These are phyloP conservation scores for Psidium guajava DNA, from an alignment of 345 rosid species.

Conservation along the genomic window DNA sequence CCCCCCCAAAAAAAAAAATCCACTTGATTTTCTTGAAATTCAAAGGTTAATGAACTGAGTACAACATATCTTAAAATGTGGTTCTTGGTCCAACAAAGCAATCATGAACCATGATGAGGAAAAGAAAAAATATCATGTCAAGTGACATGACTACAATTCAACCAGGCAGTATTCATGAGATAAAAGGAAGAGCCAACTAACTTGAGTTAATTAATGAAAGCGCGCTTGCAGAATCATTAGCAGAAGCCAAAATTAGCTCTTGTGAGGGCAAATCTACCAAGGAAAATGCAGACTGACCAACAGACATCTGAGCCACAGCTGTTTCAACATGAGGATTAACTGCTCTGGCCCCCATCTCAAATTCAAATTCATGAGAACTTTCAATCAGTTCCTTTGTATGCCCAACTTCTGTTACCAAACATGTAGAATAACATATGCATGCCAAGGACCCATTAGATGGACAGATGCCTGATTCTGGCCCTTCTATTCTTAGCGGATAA, in stretches of 20 bases:
- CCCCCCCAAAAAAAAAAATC: too few species aligned
- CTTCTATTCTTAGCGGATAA: slow-evolving; percentile 27
- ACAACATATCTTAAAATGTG: neutral
- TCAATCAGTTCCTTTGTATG: slow-evolving; percentile 60
- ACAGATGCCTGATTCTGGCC: slow-evolving; percentile 50
- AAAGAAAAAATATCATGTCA: neutral
- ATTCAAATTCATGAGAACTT: slow-evolving; percentile 71
- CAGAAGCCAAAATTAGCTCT: slow-evolving; percentile 56
- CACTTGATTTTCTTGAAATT: neutral
- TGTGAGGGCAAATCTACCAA: slow-evolving; percentile 20
- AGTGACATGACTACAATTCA: neutral
- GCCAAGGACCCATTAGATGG: slow-evolving; percentile 50
- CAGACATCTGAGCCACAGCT: slow-evolving; percentile 67
- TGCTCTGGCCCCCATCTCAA: slow-evolving; percentile 83
- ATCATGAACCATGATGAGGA: neutral
- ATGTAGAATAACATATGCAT: slow-evolving; percentile 51
- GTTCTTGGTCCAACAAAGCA: neutral
- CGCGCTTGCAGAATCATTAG: slow-evolving; percentile 32
- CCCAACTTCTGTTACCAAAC: slow-evolving; percentile 31
- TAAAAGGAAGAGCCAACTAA: slow-evolving; percentile 15
- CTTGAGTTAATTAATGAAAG: slow-evolving; percentile 39
- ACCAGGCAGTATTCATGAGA: neutral
- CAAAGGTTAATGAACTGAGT: neutral
- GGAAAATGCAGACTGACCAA: slow-evolving; percentile 67
- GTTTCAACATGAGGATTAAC: slow-evolving; percentile 48